These are phyloP conservation scores for Calonectria pauciramosa DNA, from an alignment of 2,329 filamentous ascomycete species.

Conservation along the genomic window DNA sequence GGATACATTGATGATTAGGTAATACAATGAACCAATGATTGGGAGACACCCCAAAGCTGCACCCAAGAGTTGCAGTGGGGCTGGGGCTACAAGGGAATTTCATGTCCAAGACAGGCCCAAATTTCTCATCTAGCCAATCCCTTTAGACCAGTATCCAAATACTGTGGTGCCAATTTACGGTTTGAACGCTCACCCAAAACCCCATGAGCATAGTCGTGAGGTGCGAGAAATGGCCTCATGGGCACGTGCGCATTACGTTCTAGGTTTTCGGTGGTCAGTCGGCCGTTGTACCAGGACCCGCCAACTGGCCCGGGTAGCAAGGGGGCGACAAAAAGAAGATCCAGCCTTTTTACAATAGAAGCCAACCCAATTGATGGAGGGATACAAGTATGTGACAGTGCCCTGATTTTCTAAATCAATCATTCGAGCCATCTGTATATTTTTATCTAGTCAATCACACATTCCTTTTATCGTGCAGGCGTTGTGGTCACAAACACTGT, in stretches of 20 bases:
- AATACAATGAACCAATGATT: constrained; percentile 16
- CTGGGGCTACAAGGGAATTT: background rate
- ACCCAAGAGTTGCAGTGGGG: background rate
- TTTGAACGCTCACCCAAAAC: background rate
- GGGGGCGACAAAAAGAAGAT: background rate
- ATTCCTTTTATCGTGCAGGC: background rate
- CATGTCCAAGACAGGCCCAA: too few relatives aligned
- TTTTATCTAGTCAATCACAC: background rate
- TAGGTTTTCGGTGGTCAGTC: background rate
- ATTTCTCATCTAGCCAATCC: background rate
- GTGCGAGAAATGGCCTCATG: background rate
- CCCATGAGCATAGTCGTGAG: background rate
- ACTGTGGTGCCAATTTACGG: too few relatives aligned
- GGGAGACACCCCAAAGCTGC: background rate
- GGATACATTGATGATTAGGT: constrained; percentile 31
- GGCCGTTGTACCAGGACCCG: background rate
- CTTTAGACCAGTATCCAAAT: too few relatives aligned
- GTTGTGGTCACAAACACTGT: background rate
- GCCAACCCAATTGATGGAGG: background rate
- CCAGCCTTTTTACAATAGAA: background rate
- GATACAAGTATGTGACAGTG: background rate
- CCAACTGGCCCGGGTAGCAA: background rate
- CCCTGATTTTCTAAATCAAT: background rate
- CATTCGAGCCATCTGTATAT: background rate
- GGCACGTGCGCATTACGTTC: background rate